Evolutionary conservation across 768 basidiomycete genomes (phyloP), one percentile per base, ranked within the genome.

Genomic region (Tephrocybe sp.): DNA sequence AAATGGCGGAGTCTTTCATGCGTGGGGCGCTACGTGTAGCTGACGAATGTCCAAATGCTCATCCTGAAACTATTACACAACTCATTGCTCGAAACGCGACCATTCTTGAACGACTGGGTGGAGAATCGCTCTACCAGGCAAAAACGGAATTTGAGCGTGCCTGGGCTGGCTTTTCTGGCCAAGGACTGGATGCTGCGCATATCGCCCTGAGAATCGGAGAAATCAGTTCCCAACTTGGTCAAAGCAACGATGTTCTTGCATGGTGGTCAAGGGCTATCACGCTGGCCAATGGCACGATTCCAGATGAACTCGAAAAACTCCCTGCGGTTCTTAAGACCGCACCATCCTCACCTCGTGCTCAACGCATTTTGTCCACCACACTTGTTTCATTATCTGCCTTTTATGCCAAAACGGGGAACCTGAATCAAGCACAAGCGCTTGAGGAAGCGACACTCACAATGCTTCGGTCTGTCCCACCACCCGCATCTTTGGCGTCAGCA

Each of bases 351-450:
- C 86, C 87, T 36, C 70, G 74, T 39, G 78, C 76, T 20, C 88
- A 90, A 61, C 77, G 89, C 49, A 78, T 79, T 23, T 64, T 88
- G 42, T 71, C 78, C 0, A 81, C 80, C 20, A 72, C 79, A 11
- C 71, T 90, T 3, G 79, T 88, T 6, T 86, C 88, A n/a, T 63
- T 87, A 20, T 91, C 89, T 18, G 84, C 85, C 3, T 79, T 77
- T 59, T 85, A 85, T 61, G 83, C 88, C 14, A 81, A 76, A 20
- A 75, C 81, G 2, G 78, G 81, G 12, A 73, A 79, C 48, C 67
- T 88, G 12, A 61, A 60, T 23, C 70, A 82, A 57, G 88, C 89
- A 5, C 77, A 73, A 58, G 65, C 66, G 23, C 54, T 85, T 14
- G 79, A 90, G 63, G 79, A 86, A 62, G 65, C 70, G 0, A 70